Evolutionary conservation across 2,329 filamentous ascomycete species (phyloP).

Genomic region (Alternaria conjuncta): DNA sequence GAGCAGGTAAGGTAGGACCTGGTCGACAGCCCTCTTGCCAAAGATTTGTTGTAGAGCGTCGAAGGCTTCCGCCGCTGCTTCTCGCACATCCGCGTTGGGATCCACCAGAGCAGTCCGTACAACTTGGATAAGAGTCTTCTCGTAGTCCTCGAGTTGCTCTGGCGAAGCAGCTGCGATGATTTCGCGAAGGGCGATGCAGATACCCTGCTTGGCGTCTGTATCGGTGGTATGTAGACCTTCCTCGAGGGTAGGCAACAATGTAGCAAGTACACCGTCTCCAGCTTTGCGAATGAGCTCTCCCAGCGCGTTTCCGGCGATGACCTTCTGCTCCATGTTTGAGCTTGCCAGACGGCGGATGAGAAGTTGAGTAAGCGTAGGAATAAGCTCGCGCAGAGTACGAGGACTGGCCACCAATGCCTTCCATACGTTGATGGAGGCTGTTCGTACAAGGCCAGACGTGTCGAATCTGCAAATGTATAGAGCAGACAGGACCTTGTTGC

Average conservation of each 20-base stretch:
- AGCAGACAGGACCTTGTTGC: constrained; percentile 96
- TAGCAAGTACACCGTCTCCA: constrained; percentile 89
- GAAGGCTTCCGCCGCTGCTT: constrained; percentile 96
- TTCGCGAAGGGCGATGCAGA: constrained; percentile 94
- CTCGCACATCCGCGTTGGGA: constrained; percentile 84
- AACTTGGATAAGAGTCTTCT: constrained; percentile 92
- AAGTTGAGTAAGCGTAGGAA: constrained; percentile 92
- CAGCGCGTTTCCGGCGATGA: constrained; percentile 95
- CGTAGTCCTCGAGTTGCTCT: constrained; percentile 90
- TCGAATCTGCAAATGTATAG: constrained; percentile 98
- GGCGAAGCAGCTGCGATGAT: constrained; percentile 87
- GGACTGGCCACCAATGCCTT: constrained; percentile 94
- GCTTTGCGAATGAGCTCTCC: constrained; percentile 97
- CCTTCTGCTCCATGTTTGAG: constrained; percentile 97
- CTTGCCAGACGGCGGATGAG: constrained; percentile 93
- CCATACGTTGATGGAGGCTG: constrained; percentile 91
- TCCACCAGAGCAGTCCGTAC: constrained; percentile 93
- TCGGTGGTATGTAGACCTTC: constrained; percentile 91
- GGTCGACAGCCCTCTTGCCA: constrained; percentile 92
- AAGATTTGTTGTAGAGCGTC: constrained; percentile 92
- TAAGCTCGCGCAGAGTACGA: constrained; percentile 89
- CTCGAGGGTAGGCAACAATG: constrained; percentile 86
- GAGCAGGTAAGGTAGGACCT: constrained; percentile 91
- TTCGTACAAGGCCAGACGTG: constrained; percentile 88
- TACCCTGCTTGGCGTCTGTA: constrained; percentile 92